Base-by-base conservation (phyloP, 2,329 filamentous ascomycete species). In the Arachnomyces sp. region DNA sequence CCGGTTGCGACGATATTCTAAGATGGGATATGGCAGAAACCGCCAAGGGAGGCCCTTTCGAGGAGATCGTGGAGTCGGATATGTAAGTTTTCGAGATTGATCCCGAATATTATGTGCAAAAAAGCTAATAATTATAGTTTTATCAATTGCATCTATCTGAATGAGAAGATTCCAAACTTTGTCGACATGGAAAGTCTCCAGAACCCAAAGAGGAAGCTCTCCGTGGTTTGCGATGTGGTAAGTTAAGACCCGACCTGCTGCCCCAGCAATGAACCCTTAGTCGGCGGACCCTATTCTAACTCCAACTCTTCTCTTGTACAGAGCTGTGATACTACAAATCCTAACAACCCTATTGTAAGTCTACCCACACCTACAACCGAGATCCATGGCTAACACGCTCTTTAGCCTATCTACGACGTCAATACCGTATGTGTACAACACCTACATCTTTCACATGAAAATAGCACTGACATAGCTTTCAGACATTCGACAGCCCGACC, bases 91-190 rank as follows among this genome's bases (percentile, higher is more conserved):
- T 15, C 3, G 16, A 14, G 25, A n/a, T n/a, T 34, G 9, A 25
- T 32, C 12, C 35, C 30, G n/a, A 7, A 28, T 3, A 25, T 12
- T 36, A 18, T 13, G 20, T 30, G 6, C 15, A 35, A 35, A 9
- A 18, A 17, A 7, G 15, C 12, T 15, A 11, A 33, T 17, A 53
- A 70, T 45, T 80, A 85, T 54, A 81, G 87, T 57, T 86, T 88
- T 59, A 73, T 92, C 61, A 93, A 92, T 71, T 88, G 83, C 74
- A 90, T 94, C 61, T 94, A 94, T 67, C 79, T 95, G 31, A 78
- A 73, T 45, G 71, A 78, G 51, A 77, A 81, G 59, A 89, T 92
- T 50, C 83, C 85, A 17, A 82, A 83, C 28, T 95, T 95, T 59
- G 75, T 94, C 57, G 80, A 84, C 63, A 58, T 72, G 45, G 75